phyloP scores from a whole-genome alignment of 306 rosid species.

The Dryas alaskensis region DNA sequence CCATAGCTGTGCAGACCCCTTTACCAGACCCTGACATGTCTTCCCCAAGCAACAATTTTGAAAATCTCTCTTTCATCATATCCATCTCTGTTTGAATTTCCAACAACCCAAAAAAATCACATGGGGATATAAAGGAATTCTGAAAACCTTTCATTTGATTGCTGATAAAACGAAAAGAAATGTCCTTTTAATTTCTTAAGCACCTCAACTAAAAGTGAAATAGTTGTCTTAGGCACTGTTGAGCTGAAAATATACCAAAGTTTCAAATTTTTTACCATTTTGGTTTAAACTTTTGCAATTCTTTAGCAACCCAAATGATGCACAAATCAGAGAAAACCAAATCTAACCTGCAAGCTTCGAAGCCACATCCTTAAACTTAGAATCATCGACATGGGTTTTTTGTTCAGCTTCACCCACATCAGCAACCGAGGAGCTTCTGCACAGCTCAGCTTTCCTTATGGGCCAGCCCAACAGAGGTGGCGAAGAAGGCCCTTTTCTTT shows the following conservation, averaged over 20 bases:
- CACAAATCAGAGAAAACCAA: neutral
- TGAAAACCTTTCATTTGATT: neutral
- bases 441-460: slow-evolving; percentile 66
- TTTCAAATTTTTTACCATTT: slow-evolving; percentile 4
- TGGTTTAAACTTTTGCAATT: neutral
- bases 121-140: neutral
- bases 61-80: slow-evolving; percentile 59
- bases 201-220: too few relatives aligned
- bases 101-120: slow-evolving; percentile 2
- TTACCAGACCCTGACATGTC: slow-evolving; percentile 67
- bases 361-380: slow-evolving; percentile 36
- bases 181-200: too few relatives aligned
- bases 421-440: slow-evolving; percentile 43
- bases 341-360: slow-evolving; percentile 63
- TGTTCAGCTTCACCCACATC: slow-evolving; percentile 36
- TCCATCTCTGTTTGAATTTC: slow-evolving; percentile 41
- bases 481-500: slow-evolving; percentile 51
- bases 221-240: too few relatives aligned
- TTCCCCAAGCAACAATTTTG: slow-evolving; percentile 60
- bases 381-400: slow-evolving; percentile 31
- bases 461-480: slow-evolving; percentile 91
- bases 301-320: neutral
- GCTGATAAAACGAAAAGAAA: neutral
- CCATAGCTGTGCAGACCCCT: slow-evolving; percentile 53
- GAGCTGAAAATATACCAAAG: neutral